Percentiles rank a stretch among this genome's conserved stretches.
Evolutionary conservation across 306 rosid genomes (phyloP).

Genomic region (Trifolium subterraneum): DNA sequence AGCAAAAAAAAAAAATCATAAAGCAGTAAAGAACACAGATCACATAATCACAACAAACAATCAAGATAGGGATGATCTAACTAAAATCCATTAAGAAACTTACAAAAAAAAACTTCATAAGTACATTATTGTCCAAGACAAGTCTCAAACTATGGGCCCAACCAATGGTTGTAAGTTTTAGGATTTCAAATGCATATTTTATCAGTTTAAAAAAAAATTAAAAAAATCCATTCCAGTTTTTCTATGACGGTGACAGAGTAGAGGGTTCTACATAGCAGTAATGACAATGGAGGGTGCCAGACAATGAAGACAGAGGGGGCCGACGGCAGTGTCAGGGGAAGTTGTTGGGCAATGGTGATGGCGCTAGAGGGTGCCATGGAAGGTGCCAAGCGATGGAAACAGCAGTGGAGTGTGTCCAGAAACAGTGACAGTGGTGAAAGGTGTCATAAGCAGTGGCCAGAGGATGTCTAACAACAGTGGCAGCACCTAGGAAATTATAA

Average conservation of each 20-base stretch:
- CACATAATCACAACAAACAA: neutral
- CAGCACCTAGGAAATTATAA: neutral
- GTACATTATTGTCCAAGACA: neutral
- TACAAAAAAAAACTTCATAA: neutral
- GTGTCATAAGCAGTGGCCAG: too few relatives aligned
- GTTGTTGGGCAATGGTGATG: neutral
- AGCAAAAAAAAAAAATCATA: neutral
- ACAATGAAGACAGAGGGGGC: neutral
- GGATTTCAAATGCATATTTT: slow-evolving; percentile 2
- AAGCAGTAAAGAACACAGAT: neutral
- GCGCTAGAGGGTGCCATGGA: neutral
- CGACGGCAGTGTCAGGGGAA: neutral
- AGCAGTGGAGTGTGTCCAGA: neutral
- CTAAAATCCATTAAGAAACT: neutral
- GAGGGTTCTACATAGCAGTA: neutral
- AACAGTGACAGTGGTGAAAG: neutral
- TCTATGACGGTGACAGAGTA: neutral
- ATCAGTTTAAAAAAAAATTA: neutral
- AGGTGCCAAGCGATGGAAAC: too few relatives aligned
- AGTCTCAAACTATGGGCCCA: slow-evolving; percentile 5
- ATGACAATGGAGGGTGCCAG: neutral
- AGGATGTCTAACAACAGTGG: neutral
- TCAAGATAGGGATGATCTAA: neutral
- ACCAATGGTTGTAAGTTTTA: too few relatives aligned
- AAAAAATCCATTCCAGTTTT: neutral